phyloP scores from a whole-genome alignment of 768 basidiomycete species.

The Mycena belliarum region DNA sequence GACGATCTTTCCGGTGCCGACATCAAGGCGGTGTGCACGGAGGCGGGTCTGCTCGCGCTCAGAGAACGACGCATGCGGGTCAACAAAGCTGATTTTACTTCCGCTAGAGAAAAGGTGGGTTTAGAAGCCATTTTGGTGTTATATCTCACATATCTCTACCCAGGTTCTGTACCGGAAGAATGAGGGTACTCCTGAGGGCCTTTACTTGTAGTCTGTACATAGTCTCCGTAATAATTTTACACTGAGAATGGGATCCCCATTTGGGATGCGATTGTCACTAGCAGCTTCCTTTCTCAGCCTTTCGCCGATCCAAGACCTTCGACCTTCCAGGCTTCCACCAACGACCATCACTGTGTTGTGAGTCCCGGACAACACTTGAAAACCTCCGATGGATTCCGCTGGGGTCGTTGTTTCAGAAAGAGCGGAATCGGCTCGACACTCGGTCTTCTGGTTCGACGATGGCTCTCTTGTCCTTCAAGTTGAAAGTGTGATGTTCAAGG shows the following conservation, averaged over 20 bases:
- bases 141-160: conserved; percentile 9
- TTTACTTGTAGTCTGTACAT: conserved; percentile 62
- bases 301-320: neutral
- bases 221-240: conserved; percentile 1
- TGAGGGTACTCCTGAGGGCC: conserved; percentile 90
- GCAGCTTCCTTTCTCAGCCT: neutral
- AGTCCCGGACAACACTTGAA: neutral
- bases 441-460: conserved; percentile 67
- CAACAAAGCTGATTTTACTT: conserved; percentile 85
- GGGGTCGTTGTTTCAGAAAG: neutral
- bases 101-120: conserved; percentile 89
- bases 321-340: no score
- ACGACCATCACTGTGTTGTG: neutral
- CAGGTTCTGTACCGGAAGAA: conserved; percentile 94
- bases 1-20: conserved; percentile 97
- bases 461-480: conserved; percentile 57
- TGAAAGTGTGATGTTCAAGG: conserved; percentile 49
- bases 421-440: conserved; percentile 33
- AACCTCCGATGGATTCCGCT: neutral
- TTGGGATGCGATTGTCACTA: neutral
- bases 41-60: conserved; percentile 94
- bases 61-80: conserved; percentile 95
- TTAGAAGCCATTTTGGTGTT: neutral
- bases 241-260: neutral
- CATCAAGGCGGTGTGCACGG: conserved; percentile 98